Base-by-base conservation (phyloP, 129 eudicot species). In the Silybum marianum region DNA sequence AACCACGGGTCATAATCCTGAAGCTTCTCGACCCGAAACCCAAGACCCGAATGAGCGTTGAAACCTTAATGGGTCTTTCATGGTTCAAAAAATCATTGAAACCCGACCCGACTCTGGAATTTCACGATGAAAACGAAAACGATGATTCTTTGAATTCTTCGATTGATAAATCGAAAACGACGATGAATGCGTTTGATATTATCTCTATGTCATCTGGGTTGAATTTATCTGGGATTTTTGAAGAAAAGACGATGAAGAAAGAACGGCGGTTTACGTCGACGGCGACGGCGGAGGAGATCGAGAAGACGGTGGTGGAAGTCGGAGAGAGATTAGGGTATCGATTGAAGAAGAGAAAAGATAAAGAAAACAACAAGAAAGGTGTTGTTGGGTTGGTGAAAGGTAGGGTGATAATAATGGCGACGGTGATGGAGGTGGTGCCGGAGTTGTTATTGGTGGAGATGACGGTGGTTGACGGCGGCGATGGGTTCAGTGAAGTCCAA, bases 11-110 rank as follows among this genome's bases (percentile, higher is more conserved):
- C 23, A 77, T 95, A 60, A 89, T 95, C 6, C 80, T 26, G 40
- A 87, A 84, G 14, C 72, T 95, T 3, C 86, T 95, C 9, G 97
- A 95, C 62, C 98, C 98, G 32, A 89, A 90, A n/a, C 97, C 98
- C 9, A 42, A 3, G 0, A 86, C 91, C 9, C 76, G 98, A 51
- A 21, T 92, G 84, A 84, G 91, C 19, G 70, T 92, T 6, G 91
- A 88, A 2, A 84, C n/a, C 7, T 60, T 95, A 25, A 85, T 85
- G 84, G 36, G 78, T 60, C 72, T 78, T 12, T n/a, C 89, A 12
- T 92, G 97, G 98, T 89, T 92, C 23, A 95, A 84, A 73, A 92
- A 84, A 22, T 88, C 80, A 0, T 69, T 79, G 4, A 65, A 82
- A 69, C 78, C 72, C 32, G 42, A 73, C 3, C 51, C 84, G 0